Percentiles rank a stretch among this genome's conserved stretches.
Conservation (phyloP, 768 basidiomycete genomes). For the Krasilnikovozyma curviuscula region DNA sequence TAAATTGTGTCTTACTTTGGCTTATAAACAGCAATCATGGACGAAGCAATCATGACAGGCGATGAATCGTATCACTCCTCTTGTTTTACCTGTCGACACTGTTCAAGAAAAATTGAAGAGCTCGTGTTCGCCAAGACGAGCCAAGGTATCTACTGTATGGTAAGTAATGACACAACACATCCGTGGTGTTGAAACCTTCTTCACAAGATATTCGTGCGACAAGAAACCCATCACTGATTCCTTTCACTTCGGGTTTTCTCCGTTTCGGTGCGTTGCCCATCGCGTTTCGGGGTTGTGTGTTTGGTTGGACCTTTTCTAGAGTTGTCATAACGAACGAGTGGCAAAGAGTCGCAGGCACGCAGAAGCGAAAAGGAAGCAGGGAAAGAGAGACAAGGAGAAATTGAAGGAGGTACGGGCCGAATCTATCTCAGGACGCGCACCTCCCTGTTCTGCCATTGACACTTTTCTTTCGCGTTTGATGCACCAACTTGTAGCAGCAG, state of each 20-base stretch:
- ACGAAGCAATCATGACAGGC: conserved; percentile 96
- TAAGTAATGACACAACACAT: no score
- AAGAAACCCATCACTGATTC: not conserved
- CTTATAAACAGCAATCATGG: conserved; percentile 85
- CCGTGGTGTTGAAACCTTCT: not conserved
- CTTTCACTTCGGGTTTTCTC: not conserved
- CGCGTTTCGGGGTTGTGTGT: not conserved
- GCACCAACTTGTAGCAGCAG: no score
- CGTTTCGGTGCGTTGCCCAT: no score
- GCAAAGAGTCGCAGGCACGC: conserved; percentile 76
- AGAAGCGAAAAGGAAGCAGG: conserved; percentile 57
- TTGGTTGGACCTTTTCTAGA: conserved; percentile 31
- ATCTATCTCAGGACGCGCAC: conserved; percentile 10
- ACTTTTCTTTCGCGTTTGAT: no score
- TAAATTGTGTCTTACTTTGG: no score
- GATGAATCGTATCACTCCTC: conserved; percentile 97
- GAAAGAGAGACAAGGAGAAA: conserved; percentile 18
- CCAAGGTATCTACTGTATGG: conserved; percentile 82
- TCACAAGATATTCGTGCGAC: not conserved
- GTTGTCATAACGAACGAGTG: conserved; percentile 93
- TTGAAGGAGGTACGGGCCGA: conserved; percentile 12
- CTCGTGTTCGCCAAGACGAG: conserved; percentile 96
- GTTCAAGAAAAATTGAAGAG: conserved; percentile 86
- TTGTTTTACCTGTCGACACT: conserved; percentile 95
- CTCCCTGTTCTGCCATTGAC: no score